phyloP scores from a whole-genome alignment of 1,284 basidiomycete species.

The Trichosporon ovoides region DNA sequence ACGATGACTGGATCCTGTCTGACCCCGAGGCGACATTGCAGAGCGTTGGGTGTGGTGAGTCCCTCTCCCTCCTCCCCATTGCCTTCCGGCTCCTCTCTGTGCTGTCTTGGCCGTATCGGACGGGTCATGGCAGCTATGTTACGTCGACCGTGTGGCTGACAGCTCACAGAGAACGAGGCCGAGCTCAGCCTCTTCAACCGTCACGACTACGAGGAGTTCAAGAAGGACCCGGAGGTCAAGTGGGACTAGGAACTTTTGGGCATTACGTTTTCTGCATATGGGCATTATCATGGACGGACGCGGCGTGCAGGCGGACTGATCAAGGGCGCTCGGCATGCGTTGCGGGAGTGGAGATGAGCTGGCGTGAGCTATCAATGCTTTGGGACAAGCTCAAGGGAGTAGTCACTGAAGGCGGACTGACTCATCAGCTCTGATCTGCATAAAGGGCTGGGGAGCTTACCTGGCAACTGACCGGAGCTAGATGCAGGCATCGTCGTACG shows the following conservation, averaged over 20 bases:
- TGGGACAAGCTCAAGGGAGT: too few relatives aligned
- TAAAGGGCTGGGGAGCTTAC: too few relatives aligned
- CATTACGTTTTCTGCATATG: neutral
- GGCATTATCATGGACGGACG: too few relatives aligned
- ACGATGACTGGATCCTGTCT: slow-evolving; percentile 83
- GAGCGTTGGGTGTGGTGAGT: slow-evolving; percentile 68
- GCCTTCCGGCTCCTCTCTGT: neutral
- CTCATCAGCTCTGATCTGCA: too few relatives aligned
- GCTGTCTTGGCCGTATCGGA: too few relatives aligned
- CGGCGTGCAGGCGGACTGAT: too few relatives aligned
- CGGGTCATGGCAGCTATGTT: neutral
- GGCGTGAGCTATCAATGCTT: too few relatives aligned
- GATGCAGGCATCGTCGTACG: too few relatives aligned
- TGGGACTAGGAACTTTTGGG: neutral
- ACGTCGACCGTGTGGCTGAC: neutral
- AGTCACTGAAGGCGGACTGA: too few relatives aligned
- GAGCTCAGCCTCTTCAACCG: slow-evolving; percentile 86
- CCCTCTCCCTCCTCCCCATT: neutral
- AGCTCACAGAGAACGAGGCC: slow-evolving; percentile 77
- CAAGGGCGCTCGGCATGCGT: too few relatives aligned
- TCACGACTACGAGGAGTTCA: slow-evolving; percentile 70
- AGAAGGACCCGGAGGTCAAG: slow-evolving; percentile 67
- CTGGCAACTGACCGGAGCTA: too few relatives aligned
- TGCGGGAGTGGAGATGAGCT: too few relatives aligned
- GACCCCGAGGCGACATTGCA: slow-evolving; percentile 62